phyloP scores from a whole-genome alignment of 768 basidiomycete species.

The Amanita muscaria region DNA sequence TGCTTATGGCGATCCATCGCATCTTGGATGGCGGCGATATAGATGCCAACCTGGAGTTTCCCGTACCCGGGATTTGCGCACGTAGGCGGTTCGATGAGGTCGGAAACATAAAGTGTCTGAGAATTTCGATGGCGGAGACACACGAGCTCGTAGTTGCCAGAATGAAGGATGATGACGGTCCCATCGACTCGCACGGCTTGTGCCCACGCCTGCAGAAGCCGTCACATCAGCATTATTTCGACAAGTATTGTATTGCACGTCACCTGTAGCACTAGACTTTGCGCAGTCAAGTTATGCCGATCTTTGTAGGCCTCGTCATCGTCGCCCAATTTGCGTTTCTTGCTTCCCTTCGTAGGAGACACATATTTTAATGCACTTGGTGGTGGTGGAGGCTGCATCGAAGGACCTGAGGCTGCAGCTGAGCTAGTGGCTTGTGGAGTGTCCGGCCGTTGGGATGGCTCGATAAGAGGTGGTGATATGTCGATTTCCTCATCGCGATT shows the following conservation, averaged over 20 bases:
- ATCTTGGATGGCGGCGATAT: constrained; percentile 15
- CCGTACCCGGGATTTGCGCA: constrained; percentile 14
- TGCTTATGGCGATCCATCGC: constrained; percentile 12
- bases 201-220: too few relatives aligned
- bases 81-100: constrained; percentile 9
- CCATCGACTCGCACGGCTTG: too few relatives aligned
- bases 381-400: background rate
- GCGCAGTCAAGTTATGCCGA: constrained; percentile 5
- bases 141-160: constrained; percentile 13
- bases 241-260: constrained; percentile 5
- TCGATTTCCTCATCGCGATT: too few relatives aligned
- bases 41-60: constrained; percentile 16
- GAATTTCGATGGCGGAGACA: too few relatives aligned
- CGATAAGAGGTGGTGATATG: too few relatives aligned
- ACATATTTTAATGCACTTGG: background rate
- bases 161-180: too few relatives aligned
- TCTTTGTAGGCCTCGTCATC: constrained; percentile 4
- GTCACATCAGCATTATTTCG: constrained; percentile 7
- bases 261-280: constrained; percentile 16
- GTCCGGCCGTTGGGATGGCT: too few relatives aligned
- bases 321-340: background rate
- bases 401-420: constrained; percentile 3
- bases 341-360: background rate
- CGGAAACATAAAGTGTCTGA: constrained; percentile 15
- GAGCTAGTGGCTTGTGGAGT: background rate